These are phyloP conservation scores for Leucaena leucocephala DNA, from an alignment of 306 rosid genomes.

Conservation along the genomic window DNA sequence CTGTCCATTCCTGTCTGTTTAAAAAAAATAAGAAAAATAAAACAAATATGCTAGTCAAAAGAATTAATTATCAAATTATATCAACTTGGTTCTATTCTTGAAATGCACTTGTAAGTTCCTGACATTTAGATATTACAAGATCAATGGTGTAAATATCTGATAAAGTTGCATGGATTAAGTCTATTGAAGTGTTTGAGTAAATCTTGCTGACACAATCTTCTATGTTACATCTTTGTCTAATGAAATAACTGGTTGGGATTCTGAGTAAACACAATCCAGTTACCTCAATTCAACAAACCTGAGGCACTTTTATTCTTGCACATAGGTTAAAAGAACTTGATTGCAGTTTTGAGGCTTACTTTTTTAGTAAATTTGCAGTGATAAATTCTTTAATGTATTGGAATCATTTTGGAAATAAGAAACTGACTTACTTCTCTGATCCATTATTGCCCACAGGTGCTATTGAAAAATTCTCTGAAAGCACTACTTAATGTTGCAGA, in stretches of 20 bases:
- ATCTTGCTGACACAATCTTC: no score
- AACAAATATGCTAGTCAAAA: constrained; percentile 6
- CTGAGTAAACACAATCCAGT: background rate
- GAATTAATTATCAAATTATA: no score
- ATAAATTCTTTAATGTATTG: background rate
- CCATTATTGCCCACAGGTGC: background rate
- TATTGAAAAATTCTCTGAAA: background rate
- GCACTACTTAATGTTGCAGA: background rate
- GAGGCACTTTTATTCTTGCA: background rate
- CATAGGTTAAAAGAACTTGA: no score
- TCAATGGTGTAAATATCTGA: background rate
- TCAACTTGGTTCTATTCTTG: no score
- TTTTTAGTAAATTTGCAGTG: no score
- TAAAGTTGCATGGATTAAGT: background rate
- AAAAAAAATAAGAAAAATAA: background rate
- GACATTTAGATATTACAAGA: constrained; percentile 24
- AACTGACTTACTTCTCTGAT: background rate
- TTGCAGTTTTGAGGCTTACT: background rate
- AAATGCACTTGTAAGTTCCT: no score
- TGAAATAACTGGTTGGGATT: background rate
- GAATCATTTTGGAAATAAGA: background rate
- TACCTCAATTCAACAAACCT: no score
- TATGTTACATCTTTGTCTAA: background rate
- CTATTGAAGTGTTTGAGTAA: no score
- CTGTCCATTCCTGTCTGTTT: constrained; percentile 80